Evolutionary conservation across 352 stramenopile genomes (phyloP).

Genomic region (Phytophthora agathidicida): DNA sequence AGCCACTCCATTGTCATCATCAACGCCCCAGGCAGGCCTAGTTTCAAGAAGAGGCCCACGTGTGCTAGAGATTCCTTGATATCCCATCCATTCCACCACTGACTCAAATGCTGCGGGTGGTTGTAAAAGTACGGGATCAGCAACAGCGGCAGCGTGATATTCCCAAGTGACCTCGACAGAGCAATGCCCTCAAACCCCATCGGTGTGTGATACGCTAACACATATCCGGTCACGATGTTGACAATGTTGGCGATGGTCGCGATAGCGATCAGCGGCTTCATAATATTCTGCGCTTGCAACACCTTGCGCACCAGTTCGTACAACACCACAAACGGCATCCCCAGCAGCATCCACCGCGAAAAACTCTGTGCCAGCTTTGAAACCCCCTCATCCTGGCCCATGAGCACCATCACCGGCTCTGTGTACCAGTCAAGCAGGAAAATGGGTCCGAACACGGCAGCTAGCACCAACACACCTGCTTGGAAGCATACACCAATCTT

Average conservation of each 20-base stretch:
- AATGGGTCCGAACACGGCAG: slow-evolving; percentile 51
- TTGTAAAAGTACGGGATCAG: slow-evolving; percentile 61
- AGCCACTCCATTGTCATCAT: slow-evolving; percentile 80
- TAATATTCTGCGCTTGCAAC: slow-evolving; percentile 77
- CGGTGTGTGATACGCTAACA: slow-evolving; percentile 71
- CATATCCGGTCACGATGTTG: slow-evolving; percentile 60
- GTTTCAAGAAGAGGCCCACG: slow-evolving; percentile 48
- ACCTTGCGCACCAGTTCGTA: slow-evolving; percentile 86
- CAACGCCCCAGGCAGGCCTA: slow-evolving; percentile 61
- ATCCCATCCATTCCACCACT: slow-evolving; percentile 52
- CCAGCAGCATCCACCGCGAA: slow-evolving; percentile 56
- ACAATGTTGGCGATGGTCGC: slow-evolving; percentile 69
- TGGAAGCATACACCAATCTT: slow-evolving; percentile 85
- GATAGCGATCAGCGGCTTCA: slow-evolving; percentile 70
- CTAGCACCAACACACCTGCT: slow-evolving; percentile 57
- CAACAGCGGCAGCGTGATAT: slow-evolving; percentile 45
- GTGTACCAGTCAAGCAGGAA: slow-evolving; percentile 67
- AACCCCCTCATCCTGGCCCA: slow-evolving; percentile 57
- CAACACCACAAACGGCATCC: slow-evolving; percentile 69
- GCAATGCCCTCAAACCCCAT: slow-evolving; percentile 77
- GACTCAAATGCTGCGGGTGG: slow-evolving; percentile 32
- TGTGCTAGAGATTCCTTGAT: slow-evolving; percentile 47
- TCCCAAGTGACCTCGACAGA: slow-evolving; percentile 58
- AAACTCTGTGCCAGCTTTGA: slow-evolving; percentile 61
- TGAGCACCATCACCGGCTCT: slow-evolving; percentile 42